Conservation (phyloP, 768 basidiomycete genomes). For the button mushroom (Agaricus bisporus) region DNA sequence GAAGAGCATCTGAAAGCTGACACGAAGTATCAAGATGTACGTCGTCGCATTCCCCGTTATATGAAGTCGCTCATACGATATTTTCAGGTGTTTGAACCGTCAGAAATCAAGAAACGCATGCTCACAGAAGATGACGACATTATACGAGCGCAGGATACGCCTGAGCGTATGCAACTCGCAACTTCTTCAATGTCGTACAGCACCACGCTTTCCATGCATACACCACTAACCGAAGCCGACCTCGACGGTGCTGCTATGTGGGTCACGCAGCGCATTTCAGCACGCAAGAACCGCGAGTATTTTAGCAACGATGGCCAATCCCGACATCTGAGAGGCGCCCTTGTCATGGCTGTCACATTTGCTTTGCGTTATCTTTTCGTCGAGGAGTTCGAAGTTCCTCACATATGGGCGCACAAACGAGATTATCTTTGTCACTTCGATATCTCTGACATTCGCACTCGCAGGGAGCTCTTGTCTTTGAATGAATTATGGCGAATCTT, state of each 20-base stretch:
- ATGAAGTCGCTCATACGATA: slow-evolving; percentile 1
- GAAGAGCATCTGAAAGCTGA: slow-evolving; percentile 55
- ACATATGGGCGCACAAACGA: slow-evolving; percentile 89
- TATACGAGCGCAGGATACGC: slow-evolving; percentile 84
- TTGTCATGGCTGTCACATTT: slow-evolving; percentile 75
- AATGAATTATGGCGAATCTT: slow-evolving; percentile 91
- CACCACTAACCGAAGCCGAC: slow-evolving; percentile 64
- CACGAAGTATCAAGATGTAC: slow-evolving; percentile 82
- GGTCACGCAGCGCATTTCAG: slow-evolving; percentile 78
- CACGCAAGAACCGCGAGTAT: slow-evolving; percentile 64
- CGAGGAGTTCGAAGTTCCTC: slow-evolving; percentile 89
- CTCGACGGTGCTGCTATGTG: slow-evolving; percentile 79
- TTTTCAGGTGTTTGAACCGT: slow-evolving; percentile 90
- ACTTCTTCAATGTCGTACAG: slow-evolving; percentile 74
- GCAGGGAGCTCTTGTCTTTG: slow-evolving; percentile 65
- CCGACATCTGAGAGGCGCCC: slow-evolving; percentile 52
- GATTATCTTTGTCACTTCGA: slow-evolving; percentile 88
- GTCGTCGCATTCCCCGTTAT: slow-evolving; percentile 14
- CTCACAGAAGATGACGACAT: slow-evolving; percentile 92
- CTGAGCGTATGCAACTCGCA: slow-evolving; percentile 92
- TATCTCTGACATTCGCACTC: slow-evolving; percentile 51
- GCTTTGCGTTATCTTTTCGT: slow-evolving; percentile 80
- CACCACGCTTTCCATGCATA: slow-evolving; percentile 54
- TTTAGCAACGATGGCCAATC: slow-evolving; percentile 60
- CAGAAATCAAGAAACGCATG: slow-evolving; percentile 85